Evolutionary conservation across 345 rosid genomes (phyloP), one percentile per base, ranked within the genome.

Genomic region (Physaria fendleri): DNA sequence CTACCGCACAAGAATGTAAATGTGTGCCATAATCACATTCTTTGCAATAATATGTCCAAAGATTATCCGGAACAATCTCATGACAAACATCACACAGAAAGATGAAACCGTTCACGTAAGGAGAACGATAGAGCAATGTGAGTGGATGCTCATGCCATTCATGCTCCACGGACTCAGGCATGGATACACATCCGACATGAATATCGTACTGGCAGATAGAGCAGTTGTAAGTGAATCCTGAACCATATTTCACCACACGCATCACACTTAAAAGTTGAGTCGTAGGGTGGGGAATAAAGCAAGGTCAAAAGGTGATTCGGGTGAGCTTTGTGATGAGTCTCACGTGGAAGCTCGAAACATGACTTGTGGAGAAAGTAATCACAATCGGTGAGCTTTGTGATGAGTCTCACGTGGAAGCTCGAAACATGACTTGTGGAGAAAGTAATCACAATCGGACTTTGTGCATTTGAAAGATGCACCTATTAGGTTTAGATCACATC

Each of bases 391-490:
- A 63, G 59, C 51, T 11, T 63, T 63, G 52, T 51, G 59, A 11
- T 51, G 12, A 12, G 22, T 52, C 32, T 63, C 49, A 38, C 42
- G 41, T 15, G 68, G 68, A 29, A 63, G 60, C 4, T 23, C 24
- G 3, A 50, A 62, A 5, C 58, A 62, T 38, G 66, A 49, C 57
- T 62, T 62, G 66, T 62, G 66, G 11, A 62, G 14, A 15, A 62
- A 48, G 57, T 38, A 49, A 62, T 62, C 58, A 9, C 66, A 62
- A 2, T 62, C 66, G n/a, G 67, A 44, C 3, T 63, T 63, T 6
- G 50, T 51, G 43, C 68, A 63, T 30, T 63, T 63, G 68, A 63
- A 63, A 64, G 68, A 32, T 51, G 52, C 59, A 40, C 68, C 60
- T 14, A 52, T n/a, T n/a, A n/a, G n/a, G n/a, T 64, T 60, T 5